Percentiles rank a stretch among this genome's conserved stretches.
Conservation (phyloP, 108 stramenopile genomes). For the Nitzschia palea region DNA sequence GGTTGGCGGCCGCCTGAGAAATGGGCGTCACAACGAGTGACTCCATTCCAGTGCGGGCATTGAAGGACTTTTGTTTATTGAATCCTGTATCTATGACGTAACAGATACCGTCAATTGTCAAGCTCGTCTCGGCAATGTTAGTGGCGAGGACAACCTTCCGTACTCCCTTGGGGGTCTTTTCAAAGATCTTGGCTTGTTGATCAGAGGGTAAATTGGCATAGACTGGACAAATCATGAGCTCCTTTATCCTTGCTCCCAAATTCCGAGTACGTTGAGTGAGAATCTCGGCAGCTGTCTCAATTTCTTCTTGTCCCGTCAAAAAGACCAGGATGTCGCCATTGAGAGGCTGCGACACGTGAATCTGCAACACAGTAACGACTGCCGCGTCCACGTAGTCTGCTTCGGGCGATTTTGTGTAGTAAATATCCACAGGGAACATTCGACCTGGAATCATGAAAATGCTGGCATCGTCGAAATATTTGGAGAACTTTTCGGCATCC, state of each 20-base stretch:
- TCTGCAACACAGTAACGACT: slow-evolving; percentile 97
- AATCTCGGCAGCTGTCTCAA: slow-evolving; percentile 96
- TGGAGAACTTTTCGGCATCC: slow-evolving; percentile 97
- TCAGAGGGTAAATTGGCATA: slow-evolving; percentile 97
- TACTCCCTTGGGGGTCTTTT: slow-evolving; percentile 91
- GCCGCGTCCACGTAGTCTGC: slow-evolving; percentile 99
- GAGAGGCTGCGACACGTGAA: slow-evolving; percentile 96
- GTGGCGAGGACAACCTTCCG: slow-evolving; percentile 98
- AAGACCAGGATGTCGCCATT: slow-evolving; percentile 98
- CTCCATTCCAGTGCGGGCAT: slow-evolving; percentile 96
- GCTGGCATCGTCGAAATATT: slow-evolving; percentile 97
- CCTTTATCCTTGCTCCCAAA: slow-evolving; percentile 92
- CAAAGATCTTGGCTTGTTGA: slow-evolving; percentile 99
- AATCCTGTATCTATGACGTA: slow-evolving; percentile 99
- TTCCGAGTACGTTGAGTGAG: slow-evolving; percentile 79
- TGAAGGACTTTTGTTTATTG: slow-evolving; percentile 97
- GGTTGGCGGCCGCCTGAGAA: slow-evolving; percentile 95
- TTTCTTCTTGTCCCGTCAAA: slow-evolving; percentile 99
- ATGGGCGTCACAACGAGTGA: slow-evolving; percentile 97
- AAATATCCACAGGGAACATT: slow-evolving; percentile 88
- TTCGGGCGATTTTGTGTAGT: slow-evolving; percentile 99
- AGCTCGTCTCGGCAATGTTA: slow-evolving; percentile 93
- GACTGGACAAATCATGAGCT: slow-evolving; percentile 97
- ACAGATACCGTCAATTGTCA: slow-evolving; percentile 98
- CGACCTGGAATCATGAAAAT: slow-evolving; percentile 97